Evolutionary conservation across 768 basidiomycete species (phyloP), one percentile per base, ranked within the genome.

Genomic region (Hemileccinum impolitum): DNA sequence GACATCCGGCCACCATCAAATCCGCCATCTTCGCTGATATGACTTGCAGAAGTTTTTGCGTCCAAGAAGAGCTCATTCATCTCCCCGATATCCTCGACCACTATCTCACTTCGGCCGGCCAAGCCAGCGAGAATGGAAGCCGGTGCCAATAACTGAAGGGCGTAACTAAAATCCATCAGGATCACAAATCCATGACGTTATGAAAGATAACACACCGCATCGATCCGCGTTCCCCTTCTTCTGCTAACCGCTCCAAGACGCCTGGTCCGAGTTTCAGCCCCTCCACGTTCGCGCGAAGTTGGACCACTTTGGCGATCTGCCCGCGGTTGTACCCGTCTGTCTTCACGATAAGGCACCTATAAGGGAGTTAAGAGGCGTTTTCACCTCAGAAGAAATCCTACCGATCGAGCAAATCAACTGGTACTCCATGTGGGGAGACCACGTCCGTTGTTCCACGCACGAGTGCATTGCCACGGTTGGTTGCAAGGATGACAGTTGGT

Each of bases 61-160:
- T 98, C 94, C 59, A 97, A 74, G 76, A 99, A 99, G 28, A 99
- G 73, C 63, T 91, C 90, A 55, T 85, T 86, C 85, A 96, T 93
- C 76, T 97, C 94, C 30, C 79, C 77, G 42, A 98, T 84, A 66
- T 99, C 96, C 55, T 97, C 93, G 3, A 84, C 70, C 52, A 84
- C 80, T 48, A 98, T 91, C 60, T 93, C 85, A 30, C 70, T 76
- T 50, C 92, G 84, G 3, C 94, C 94, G 0, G 77, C 79, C 26
- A 94, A 69, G 31, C 75, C 72, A 3, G 94, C 85, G 4, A 97
- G 77, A 61, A 98, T 94, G 18, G 88, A 87, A 1, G 91, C 92
- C 0, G 95, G 95, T 0, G 90, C 87, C 48, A 98, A 76, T 14
- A 97, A 74, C 65, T 97, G 95, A 9, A 98, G 75, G 10, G 91